Percentiles rank a stretch among this genome's conserved stretches.
These are phyloP conservation scores for Testicularia cyperi DNA, from an alignment of 1,284 basidiomycete species.

Conservation along the genomic window DNA sequence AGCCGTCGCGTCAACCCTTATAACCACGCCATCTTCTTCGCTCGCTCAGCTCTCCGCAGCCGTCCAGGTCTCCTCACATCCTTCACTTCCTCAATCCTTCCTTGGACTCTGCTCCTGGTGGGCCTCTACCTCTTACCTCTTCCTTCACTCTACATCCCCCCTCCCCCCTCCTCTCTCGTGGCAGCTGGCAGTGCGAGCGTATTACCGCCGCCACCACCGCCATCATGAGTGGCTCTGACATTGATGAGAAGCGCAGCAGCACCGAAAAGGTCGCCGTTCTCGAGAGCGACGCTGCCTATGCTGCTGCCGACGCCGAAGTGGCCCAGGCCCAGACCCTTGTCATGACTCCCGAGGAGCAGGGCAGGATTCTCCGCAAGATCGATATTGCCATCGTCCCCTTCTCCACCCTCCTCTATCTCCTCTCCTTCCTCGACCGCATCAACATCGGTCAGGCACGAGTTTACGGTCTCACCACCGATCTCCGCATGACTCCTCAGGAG, in stretches of 20 bases:
- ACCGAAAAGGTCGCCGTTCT: not conserved
- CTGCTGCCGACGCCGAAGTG: not conserved
- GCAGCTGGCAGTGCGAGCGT: too few species aligned
- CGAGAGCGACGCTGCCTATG: not conserved
- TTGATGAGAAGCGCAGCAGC: not conserved
- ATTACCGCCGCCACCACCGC: too few species aligned
- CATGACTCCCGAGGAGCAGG: slow-evolving; percentile 42
- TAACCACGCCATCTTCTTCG: too few species aligned
- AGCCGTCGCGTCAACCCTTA: too few species aligned
- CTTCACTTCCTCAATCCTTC: too few species aligned
- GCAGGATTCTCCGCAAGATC: slow-evolving; percentile 42
- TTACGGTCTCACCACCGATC: slow-evolving; percentile 6
- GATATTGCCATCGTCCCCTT: slow-evolving; percentile 53
- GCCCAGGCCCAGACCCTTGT: not conserved
- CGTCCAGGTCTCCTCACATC: too few species aligned
- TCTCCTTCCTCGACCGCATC: slow-evolving; percentile 46
- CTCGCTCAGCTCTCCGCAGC: too few species aligned
- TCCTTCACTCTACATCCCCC: too few species aligned
- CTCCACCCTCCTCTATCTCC: slow-evolving; percentile 49
- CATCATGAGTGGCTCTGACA: too few species aligned
- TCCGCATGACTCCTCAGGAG: slow-evolving; percentile 62
- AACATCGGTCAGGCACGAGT: slow-evolving; percentile 52
- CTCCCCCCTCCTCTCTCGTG: too few species aligned
- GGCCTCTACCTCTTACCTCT: too few species aligned
- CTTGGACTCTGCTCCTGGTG: too few species aligned